Conservation (phyloP, 1,139 yeast species). For the Pichia inconspicua region DNA sequence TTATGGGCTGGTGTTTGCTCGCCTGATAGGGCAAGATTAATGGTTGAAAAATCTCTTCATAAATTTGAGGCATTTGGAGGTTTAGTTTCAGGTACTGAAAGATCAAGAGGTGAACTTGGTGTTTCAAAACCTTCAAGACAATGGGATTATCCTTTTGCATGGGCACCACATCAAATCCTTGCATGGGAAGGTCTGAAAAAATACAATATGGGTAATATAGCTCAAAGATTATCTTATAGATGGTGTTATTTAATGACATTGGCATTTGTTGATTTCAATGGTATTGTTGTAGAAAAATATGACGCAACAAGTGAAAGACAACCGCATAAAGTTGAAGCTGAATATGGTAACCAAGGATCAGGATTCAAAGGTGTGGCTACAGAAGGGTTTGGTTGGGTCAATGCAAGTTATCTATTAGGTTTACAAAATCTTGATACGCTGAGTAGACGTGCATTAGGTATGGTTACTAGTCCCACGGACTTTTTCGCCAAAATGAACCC, state of each 20-base stretch:
- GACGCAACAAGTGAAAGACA: conserved; percentile 77
- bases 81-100: conserved; percentile 73
- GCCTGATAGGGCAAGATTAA: conserved; percentile 58
- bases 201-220: conserved; percentile 60
- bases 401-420: conserved; percentile 77
- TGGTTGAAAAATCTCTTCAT: conserved; percentile 55
- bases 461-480: conserved; percentile 71
- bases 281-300: conserved; percentile 93
- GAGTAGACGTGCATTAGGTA: conserved; percentile 72
- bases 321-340: conserved; percentile 92
- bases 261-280: conserved; percentile 89
- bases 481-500: conserved; percentile 49
- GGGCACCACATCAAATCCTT: conserved; percentile 98
- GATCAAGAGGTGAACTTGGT: conserved; percentile 67
- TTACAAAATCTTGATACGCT: conserved; percentile 59
- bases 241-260: conserved; percentile 89
- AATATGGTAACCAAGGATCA: conserved; percentile 94
- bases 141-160: conserved; percentile 97
- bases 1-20: conserved; percentile 79
- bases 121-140: conserved; percentile 77
- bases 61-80: conserved; percentile 87
- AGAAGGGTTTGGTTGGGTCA: conserved; percentile 98
- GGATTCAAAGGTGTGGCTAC: conserved; percentile 90
- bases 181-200: conserved; percentile 83
- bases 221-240: conserved; percentile 69